Evolutionary conservation across 1,139 yeast genomes (phyloP).

Genomic region (Hansenula lynferdii): DNA sequence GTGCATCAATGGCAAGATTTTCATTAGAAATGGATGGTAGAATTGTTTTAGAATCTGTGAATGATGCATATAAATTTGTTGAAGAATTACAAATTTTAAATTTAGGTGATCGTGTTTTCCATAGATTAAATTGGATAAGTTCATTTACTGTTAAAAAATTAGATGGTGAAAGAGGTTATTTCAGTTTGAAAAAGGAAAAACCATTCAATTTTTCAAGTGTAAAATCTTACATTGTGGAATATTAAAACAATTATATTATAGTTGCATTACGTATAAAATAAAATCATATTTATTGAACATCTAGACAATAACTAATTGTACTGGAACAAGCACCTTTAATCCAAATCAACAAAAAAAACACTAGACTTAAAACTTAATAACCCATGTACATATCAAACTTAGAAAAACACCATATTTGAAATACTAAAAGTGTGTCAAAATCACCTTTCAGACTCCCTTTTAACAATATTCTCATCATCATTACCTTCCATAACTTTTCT

Average conservation of each 20-base stretch:
- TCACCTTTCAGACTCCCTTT: too few relatives aligned
- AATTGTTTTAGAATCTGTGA: slow-evolving; percentile 56
- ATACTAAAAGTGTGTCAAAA: too few relatives aligned
- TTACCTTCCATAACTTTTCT: background rate
- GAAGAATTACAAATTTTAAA: slow-evolving; percentile 55
- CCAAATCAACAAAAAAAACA: too few relatives aligned
- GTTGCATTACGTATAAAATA: background rate
- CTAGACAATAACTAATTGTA: background rate
- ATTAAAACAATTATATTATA: background rate
- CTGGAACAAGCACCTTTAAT: too few relatives aligned
- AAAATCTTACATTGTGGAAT: slow-evolving; percentile 33
- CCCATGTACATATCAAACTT: too few relatives aligned
- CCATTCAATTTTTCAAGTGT: slow-evolving; percentile 71
- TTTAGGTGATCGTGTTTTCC: slow-evolving; percentile 55
- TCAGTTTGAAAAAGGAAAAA: slow-evolving; percentile 65
- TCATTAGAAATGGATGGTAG: slow-evolving; percentile 50
- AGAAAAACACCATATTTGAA: too few relatives aligned
- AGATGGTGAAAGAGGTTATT: slow-evolving; percentile 47
- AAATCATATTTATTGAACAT: background rate
- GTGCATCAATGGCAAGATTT: slow-evolving; percentile 45
- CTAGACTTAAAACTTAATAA: too few relatives aligned
- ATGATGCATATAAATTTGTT: slow-evolving; percentile 55
- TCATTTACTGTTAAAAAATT: slow-evolving; percentile 53
- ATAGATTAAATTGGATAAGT: slow-evolving; percentile 62
- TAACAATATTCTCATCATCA: too few relatives aligned